phyloP scores from a whole-genome alignment of 768 basidiomycete genomes.

The Boletus rex-veris region DNA sequence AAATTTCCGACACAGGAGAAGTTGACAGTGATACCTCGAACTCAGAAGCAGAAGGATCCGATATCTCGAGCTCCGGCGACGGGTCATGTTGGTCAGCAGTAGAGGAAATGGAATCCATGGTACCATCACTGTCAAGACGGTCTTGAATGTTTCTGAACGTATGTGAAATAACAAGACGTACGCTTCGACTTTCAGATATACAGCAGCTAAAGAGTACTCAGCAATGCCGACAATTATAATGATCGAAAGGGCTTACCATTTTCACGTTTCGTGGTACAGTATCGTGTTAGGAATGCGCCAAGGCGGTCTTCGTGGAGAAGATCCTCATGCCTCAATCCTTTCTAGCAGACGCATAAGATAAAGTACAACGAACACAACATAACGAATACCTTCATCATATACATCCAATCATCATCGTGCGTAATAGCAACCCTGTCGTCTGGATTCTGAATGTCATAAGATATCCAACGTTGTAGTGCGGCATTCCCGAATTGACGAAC shows the following conservation, averaged over 20 bases:
- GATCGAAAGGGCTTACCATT: too few relatives aligned
- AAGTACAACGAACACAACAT: background rate
- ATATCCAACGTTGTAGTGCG: background rate
- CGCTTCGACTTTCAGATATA: background rate
- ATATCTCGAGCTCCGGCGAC: background rate
- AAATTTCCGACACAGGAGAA: background rate
- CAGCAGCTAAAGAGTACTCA: background rate
- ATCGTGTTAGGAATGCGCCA: background rate
- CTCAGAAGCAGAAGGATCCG: background rate
- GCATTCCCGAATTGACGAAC: background rate
- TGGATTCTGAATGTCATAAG: background rate
- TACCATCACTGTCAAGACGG: background rate
- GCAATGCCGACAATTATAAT: too few relatives aligned
- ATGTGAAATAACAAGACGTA: background rate
- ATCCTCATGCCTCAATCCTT: background rate
- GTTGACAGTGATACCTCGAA: background rate
- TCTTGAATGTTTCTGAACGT: background rate
- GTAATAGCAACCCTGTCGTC: background rate
- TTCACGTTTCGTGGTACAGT: too few relatives aligned
- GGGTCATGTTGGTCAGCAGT: background rate
- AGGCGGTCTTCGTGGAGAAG: background rate
- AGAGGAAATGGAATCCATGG: background rate
- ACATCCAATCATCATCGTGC: slow-evolving; percentile 1
- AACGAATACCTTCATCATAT: background rate
- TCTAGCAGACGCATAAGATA: background rate